Conservation (phyloP, 768 basidiomycete genomes). For the Ramaria rubella region DNA sequence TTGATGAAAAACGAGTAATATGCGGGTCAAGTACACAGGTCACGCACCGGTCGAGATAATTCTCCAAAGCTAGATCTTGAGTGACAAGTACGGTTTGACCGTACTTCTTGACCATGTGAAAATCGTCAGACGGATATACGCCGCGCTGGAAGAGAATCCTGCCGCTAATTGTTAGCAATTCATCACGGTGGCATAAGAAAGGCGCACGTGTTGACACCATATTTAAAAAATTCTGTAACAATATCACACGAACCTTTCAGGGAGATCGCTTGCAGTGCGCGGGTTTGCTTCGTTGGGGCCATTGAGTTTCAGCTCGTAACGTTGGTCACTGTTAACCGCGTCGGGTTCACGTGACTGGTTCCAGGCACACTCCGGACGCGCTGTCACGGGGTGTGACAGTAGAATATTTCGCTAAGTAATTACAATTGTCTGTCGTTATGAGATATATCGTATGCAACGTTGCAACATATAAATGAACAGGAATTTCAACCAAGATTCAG, state of each 20-base stretch:
- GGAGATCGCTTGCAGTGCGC: constrained; percentile 70
- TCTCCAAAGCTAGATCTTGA: constrained; percentile 86
- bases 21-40: background rate
- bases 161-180: constrained; percentile 4
- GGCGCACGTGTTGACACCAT: constrained; percentile 91
- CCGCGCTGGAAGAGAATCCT: constrained; percentile 96
- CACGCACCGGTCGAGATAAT: constrained; percentile 60
- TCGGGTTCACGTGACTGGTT: background rate
- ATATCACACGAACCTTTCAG: constrained; percentile 91
- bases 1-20: constrained; percentile 8
- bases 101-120: constrained; percentile 99
- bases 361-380: too few species aligned
- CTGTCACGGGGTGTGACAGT: background rate
- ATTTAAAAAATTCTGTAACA: constrained; percentile 99
- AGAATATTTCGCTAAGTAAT: too few species aligned
- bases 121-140: constrained; percentile 97
- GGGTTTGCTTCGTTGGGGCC: constrained; percentile 7
- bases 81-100: constrained; percentile 94
- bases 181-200: background rate
- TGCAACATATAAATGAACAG: too few species aligned
- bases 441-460: too few species aligned
- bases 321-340: too few species aligned
- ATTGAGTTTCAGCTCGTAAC: background rate
- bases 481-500: too few species aligned
- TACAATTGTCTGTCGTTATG: too few species aligned